Conservation (phyloP, 106 monocot genomes). For the Amphibolis antarctica region DNA sequence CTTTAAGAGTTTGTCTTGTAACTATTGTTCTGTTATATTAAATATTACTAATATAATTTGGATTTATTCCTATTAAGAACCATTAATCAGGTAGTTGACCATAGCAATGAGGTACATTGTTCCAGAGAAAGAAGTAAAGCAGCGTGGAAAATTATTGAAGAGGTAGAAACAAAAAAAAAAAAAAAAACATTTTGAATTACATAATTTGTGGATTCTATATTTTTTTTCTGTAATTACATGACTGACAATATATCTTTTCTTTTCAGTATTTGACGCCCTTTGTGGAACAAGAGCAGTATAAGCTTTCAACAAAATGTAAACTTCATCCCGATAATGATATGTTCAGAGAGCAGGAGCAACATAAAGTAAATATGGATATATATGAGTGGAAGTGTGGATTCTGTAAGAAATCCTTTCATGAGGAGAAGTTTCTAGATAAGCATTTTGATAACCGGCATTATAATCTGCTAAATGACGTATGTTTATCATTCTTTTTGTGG, state of each 20-base stretch:
- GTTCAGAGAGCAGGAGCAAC: constrained; percentile 91
- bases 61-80: constrained; percentile 23
- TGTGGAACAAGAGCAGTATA: constrained; percentile 63
- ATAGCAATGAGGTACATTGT: constrained; percentile 69
- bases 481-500: background rate
- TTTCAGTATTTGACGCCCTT: constrained; percentile 97
- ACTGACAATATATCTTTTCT: background rate
- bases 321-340: constrained; percentile 87
- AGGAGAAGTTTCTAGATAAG: constrained; percentile 79
- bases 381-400: constrained; percentile 93
- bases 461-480: constrained; percentile 71
- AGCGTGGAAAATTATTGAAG: constrained; percentile 80
- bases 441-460: constrained; percentile 91
- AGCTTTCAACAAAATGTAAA: constrained; percentile 63
- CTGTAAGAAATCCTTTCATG: constrained; percentile 85
- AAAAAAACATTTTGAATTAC: background rate
- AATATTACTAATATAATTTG: background rate
- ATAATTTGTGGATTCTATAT: background rate
- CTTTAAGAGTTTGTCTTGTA: background rate
- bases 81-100: constrained; percentile 32
- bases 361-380: constrained; percentile 71
- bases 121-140: constrained; percentile 92
- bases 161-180: constrained; percentile 25
- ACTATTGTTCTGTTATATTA: background rate
- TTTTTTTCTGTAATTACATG: background rate